Conservation (phyloP, 345 rosid species). For the Salix koriyanagi region DNA sequence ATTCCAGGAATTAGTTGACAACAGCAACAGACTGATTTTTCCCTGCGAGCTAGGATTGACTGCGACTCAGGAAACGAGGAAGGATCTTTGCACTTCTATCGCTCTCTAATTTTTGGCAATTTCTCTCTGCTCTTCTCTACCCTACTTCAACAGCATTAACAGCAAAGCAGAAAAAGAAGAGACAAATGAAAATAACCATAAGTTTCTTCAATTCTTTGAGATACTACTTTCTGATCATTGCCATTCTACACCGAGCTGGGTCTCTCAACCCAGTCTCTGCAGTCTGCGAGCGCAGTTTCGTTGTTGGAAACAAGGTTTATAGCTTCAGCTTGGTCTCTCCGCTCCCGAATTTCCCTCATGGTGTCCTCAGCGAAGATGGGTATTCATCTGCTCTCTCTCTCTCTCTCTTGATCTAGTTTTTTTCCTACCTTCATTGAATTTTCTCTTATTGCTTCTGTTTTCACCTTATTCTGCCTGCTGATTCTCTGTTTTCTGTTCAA, state of each 20-base stretch:
- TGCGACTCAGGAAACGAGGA: too few relatives aligned
- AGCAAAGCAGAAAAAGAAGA: too few relatives aligned
- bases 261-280: conserved; percentile 27
- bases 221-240: conserved; percentile 22
- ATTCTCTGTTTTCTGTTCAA: not conserved
- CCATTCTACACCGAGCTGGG: conserved; percentile 25
- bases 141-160: too few relatives aligned
- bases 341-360: conserved; percentile 64
- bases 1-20: not conserved
- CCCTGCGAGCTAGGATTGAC: too few relatives aligned
- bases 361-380: conserved; percentile 98
- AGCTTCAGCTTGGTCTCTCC: conserved; percentile 73
- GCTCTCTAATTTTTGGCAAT: too few relatives aligned
- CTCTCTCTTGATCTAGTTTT: conserved; percentile 21
- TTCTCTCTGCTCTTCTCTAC: too few relatives aligned
- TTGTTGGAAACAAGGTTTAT: conserved; percentile 44
- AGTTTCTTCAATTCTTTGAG: conserved; percentile 17
- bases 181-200: too few relatives aligned
- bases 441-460: not conserved
- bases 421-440: not conserved
- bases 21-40: too few relatives aligned
- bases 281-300: conserved; percentile 60
- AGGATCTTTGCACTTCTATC: too few relatives aligned
- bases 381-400: conserved; percentile 22
- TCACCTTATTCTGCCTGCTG: not conserved